These are phyloP conservation scores for Grosmannia huntii DNA, from an alignment of 2,329 filamentous ascomycete genomes.

Conservation along the genomic window DNA sequence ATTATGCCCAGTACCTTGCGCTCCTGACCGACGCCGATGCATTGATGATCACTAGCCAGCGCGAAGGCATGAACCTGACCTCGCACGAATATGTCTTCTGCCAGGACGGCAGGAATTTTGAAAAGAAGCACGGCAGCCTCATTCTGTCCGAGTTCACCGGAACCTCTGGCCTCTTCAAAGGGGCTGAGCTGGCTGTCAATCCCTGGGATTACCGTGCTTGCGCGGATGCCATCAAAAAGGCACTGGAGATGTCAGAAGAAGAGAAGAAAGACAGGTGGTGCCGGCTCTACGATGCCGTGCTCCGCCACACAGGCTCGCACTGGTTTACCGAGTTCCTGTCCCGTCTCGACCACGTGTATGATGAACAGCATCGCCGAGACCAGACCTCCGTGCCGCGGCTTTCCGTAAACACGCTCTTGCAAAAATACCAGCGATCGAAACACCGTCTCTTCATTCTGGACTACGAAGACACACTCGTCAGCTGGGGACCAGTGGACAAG, in stretches of 20 bases:
- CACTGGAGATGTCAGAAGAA: conserved; percentile 64
- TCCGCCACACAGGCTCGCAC: conserved; percentile 68
- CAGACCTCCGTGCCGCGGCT: conserved; percentile 79
- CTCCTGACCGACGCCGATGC: conserved; percentile 81
- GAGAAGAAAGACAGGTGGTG: conserved; percentile 67
- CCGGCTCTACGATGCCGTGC: conserved; percentile 59
- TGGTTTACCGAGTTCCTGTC: conserved; percentile 72
- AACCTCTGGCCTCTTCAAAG: conserved; percentile 72
- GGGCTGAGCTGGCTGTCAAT: conserved; percentile 74
- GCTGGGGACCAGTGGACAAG: conserved; percentile 71
- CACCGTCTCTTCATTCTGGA: conserved; percentile 79
- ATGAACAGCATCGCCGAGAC: conserved; percentile 74
- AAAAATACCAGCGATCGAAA: conserved; percentile 52
- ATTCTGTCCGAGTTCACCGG: conserved; percentile 95
- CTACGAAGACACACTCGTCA: conserved; percentile 85
- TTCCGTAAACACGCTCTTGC: conserved; percentile 50
- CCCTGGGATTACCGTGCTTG: conserved; percentile 91
- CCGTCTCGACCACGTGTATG: conserved; percentile 61
- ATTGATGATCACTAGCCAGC: conserved; percentile 86
- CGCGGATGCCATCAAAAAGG: conserved; percentile 71
- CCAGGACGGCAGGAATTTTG: conserved; percentile 64
- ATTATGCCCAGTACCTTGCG: conserved; percentile 86
- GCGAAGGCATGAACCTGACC: conserved; percentile 95
- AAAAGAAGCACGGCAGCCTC: conserved; percentile 75
- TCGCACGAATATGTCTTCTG: conserved; percentile 90